Evolutionary conservation across 169 alveolate species (phyloP), one percentile per base, ranked within the genome.

Genomic region (Plasmodium gaboni): DNA sequence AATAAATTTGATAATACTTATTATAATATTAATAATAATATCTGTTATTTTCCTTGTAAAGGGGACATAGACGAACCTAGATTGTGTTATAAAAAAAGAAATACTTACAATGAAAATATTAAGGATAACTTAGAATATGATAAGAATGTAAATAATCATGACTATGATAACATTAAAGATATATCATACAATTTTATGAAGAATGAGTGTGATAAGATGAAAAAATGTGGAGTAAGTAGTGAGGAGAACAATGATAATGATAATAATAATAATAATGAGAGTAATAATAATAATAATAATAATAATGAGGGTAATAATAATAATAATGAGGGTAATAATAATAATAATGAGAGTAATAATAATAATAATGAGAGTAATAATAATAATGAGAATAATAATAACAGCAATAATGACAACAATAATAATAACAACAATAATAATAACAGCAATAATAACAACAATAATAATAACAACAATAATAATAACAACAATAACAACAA

Each of bases 311-410:
- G 42, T n/a, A 44, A 60, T 28, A 72, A 19, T 72, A 57, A 55
- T 24, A 44, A 42, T 2, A 50, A 72, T 60, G n/a, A 38, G 2
- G 38, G 28, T 15, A 12, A 42, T 19, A 50, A n/a, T 72, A 51
- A 42, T 51, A 57, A 22, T 9, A 42, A 53, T 22, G 42, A 51
- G 15, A 72, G 51, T 28, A 53, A 57, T 8, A 72, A 51, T 72
- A 26, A 15, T 17, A 17, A 51, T 8, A 17, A 60, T 60, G 42
- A 60, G 1, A 9, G 17, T 24, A 1, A 4, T 24, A 6, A 4
- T 1, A 60, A 24, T 15, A 60, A 17, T 6, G 6, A 60, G 9
- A n/a, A 55, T n/a, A 12, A 61, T 51, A 24, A 61, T 7, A 65
- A 3, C 10, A 28, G 42, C 3, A 19, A 13, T 48, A 17, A 10